Conservation (phyloP, 352 stramenopile genomes). For the Pythium brassicae region DNA sequence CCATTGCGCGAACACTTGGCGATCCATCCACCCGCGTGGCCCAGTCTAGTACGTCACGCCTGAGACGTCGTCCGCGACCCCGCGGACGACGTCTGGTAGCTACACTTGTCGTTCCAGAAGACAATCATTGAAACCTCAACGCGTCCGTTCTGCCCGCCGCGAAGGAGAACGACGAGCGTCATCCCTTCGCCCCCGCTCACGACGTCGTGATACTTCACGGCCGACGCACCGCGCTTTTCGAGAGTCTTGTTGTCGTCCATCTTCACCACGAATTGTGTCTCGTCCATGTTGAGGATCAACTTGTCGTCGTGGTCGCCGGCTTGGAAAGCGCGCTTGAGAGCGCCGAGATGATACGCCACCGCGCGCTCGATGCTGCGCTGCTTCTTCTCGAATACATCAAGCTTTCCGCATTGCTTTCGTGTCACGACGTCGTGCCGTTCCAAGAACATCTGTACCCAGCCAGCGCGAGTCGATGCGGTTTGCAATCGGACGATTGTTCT, state of each 20-base stretch:
- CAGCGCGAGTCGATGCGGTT: background rate
- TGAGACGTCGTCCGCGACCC: background rate
- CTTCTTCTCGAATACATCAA: slow-evolving; percentile 3
- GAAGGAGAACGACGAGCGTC: background rate
- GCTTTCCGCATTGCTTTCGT: slow-evolving; percentile 6
- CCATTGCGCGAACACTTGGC: background rate
- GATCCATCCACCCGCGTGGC: background rate
- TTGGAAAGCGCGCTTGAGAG: slow-evolving; percentile 10
- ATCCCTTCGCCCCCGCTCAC: background rate
- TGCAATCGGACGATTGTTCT: background rate
- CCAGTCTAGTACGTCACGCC: background rate
- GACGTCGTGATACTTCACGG: slow-evolving; percentile 4
- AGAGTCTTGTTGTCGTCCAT: slow-evolving; percentile 10
- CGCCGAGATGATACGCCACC: slow-evolving; percentile 13
- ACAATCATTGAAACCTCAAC: background rate
- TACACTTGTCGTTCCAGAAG: background rate
- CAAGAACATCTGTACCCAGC: background rate
- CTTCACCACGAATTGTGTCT: slow-evolving; percentile 16
- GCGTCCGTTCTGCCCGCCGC: background rate
- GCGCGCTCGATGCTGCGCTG: slow-evolving; percentile 10
- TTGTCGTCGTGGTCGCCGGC: slow-evolving; percentile 7
- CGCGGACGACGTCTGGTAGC: background rate
- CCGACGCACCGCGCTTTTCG: background rate
- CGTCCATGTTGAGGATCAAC: slow-evolving; percentile 13
- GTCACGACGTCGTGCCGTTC: background rate